Evolutionary conservation across 2,329 filamentous ascomycete species (phyloP).

Genomic region (Curvularia eragrostidis): DNA sequence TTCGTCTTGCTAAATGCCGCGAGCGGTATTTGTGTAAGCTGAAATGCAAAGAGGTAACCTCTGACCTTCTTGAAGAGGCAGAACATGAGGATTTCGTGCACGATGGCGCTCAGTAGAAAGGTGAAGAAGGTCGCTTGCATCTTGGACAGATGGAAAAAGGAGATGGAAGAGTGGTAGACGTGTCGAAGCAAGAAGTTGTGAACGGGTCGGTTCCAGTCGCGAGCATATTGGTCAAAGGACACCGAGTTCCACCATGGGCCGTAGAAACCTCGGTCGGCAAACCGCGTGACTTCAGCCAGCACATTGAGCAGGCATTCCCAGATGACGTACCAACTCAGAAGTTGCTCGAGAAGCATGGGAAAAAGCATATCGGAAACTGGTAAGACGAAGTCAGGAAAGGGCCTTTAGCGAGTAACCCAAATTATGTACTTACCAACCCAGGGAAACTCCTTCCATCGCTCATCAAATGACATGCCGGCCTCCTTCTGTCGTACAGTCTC

Average conservation of each 20-base stretch:
- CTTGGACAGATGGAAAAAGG: conserved; percentile 72
- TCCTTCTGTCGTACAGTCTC: conserved; percentile 72
- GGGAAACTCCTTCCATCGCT: conserved; percentile 72
- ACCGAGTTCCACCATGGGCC: conserved; percentile 62
- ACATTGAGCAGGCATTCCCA: conserved; percentile 74
- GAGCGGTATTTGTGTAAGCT: conserved; percentile 76
- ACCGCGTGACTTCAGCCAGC: conserved; percentile 76
- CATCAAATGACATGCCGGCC: conserved; percentile 64
- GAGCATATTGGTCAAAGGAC: conserved; percentile 76
- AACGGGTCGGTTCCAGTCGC: conserved; percentile 83
- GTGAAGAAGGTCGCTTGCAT: conserved; percentile 76
- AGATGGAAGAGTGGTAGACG: conserved; percentile 80
- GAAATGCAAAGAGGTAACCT: conserved; percentile 74
- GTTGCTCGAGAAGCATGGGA: conserved; percentile 79
- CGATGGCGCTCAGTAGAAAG: conserved; percentile 72
- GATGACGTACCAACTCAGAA: conserved; percentile 81
- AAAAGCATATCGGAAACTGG: conserved; percentile 73
- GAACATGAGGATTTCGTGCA: conserved; percentile 81
- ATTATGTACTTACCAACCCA: conserved; percentile 62
- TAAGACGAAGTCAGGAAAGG: not conserved
- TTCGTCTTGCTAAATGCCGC: conserved; percentile 71
- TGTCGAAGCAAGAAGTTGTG: conserved; percentile 79
- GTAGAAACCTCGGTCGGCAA: conserved; percentile 76
- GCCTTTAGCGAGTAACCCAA: not conserved
- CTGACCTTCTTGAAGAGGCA: conserved; percentile 79